Evolutionary conservation across 805 yeast genomes (phyloP).

Genomic region (Wickerhamomyces strasburgensis): DNA sequence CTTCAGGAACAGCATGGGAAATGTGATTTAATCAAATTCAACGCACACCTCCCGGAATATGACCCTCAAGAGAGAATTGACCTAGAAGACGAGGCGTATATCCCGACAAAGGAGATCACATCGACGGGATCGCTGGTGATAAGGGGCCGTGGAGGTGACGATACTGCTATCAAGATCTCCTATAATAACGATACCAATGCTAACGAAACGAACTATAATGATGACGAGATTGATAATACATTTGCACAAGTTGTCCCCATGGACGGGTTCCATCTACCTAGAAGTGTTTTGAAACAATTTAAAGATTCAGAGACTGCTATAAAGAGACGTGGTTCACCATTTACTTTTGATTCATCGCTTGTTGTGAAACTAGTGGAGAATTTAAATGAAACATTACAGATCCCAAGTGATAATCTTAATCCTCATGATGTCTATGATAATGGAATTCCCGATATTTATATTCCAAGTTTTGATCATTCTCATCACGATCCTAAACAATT

Average conservation of each 20-base stretch:
- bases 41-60: slow-evolving; percentile 11
- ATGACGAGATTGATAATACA: background rate
- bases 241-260: slow-evolving; percentile 52
- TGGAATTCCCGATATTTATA: slow-evolving; percentile 32
- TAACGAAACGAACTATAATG: background rate
- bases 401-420: slow-evolving; percentile 4
- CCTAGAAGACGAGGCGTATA: slow-evolving; percentile 18
- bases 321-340: slow-evolving; percentile 75
- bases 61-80: slow-evolving; percentile 6
- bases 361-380: slow-evolving; percentile 11
- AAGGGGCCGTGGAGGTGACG: slow-evolving; percentile 24
- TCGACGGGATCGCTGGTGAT: slow-evolving; percentile 10
- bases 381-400: slow-evolving; percentile 13
- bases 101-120: slow-evolving; percentile 10
- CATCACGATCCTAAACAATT: slow-evolving; percentile 64
- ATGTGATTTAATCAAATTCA: slow-evolving; percentile 4
- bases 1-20: slow-evolving; percentile 1
- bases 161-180: slow-evolving; percentile 19
- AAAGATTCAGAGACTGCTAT: slow-evolving; percentile 54
- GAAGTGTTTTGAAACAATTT: slow-evolving; percentile 41
- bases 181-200: background rate
- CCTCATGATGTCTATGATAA: slow-evolving; percentile 11
- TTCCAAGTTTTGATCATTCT: slow-evolving; percentile 76
- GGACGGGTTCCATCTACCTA: slow-evolving; percentile 75
- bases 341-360: slow-evolving; percentile 60